phyloP scores from a whole-genome alignment of 108 stramenopile species.

The Cyclotella choctawhatcheeana region DNA sequence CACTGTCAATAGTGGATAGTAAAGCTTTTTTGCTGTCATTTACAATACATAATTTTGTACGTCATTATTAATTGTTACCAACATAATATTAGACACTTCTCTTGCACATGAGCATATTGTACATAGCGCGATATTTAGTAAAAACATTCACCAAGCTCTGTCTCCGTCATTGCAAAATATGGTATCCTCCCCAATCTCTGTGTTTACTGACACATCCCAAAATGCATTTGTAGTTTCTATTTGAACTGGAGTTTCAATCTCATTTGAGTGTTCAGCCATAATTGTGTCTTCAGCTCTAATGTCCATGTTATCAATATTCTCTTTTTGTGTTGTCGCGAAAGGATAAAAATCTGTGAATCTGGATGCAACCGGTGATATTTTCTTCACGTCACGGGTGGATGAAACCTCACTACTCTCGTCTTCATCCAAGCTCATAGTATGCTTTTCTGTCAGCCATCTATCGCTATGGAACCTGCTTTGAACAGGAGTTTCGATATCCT shows the following conservation, averaged over 20 bases:
- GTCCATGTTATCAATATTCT: too few species aligned
- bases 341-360: constrained; percentile 47
- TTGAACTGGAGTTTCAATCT: background rate
- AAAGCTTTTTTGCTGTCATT: too few species aligned
- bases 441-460: constrained; percentile 21
- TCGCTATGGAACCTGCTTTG: constrained; percentile 41
- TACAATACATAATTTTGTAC: too few species aligned
- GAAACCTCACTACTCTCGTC: constrained; percentile 2
- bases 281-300: background rate
- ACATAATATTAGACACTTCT: too few species aligned
- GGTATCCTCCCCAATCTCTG: background rate
- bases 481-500: constrained; percentile 21
- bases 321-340: constrained; percentile 18
- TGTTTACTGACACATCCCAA: constrained; percentile 9
- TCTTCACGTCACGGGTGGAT: background rate
- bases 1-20: too few species aligned
- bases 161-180: too few species aligned
- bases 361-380: constrained; percentile 27
- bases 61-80: too few species aligned
- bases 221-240: constrained; percentile 10
- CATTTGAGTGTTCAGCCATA: background rate
- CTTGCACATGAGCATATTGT: too few species aligned
- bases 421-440: constrained; percentile 11
- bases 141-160: background rate
- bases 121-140: too few species aligned